Base-by-base conservation (phyloP, 768 basidiomycete genomes). In the Hypsizygus marmoreus region DNA sequence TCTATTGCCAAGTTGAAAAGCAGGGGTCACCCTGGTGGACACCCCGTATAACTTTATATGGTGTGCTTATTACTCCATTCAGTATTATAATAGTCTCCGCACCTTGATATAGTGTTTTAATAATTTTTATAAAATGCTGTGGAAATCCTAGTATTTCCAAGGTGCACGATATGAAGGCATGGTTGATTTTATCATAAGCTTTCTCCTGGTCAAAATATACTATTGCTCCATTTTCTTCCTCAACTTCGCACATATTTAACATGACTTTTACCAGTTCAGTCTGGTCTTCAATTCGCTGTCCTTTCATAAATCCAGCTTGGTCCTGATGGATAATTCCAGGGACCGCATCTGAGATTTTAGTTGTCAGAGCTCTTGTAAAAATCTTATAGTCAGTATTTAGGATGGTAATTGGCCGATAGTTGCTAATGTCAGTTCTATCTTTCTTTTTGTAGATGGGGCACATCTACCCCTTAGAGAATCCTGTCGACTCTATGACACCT, bases 381-480 rank as follows among this genome's bases (percentile, higher is more conserved):
- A 68, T 37, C 51, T 69, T 71, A 30, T 71, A 70, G 49, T 70
- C 67, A 0, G 62, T 48, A 46, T 71, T 71, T 2, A 69, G 57
- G 0, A 72, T 52, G 0, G 66, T 71, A 0, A 75, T 71, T 0
- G 71, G 72, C 0, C 67, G 4, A 37, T 74, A 74, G 42, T 69
- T 73, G 14, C 40, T 59, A 0, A 71, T 69, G 1, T 62, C 44
- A 0, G 19, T 43, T 0, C 17, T 31, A 17, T 69, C 64, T 0
- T 58, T 65, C 35, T 76, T 75, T 35, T 76, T 76, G 40, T 68
- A 75, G 0, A 76, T 23, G 0, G 64, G 70, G 56, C 67, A 68
- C 62, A 71, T 65, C 65, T 60, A 64, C 0, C 73, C 73, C 2
- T 58, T 34, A 0, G 63, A 23, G 34, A 70, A 77, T 0, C 12